These are phyloP conservation scores for Colletotrichum coccodes DNA, from an alignment of 2,329 filamentous ascomycete species.

Conservation along the genomic window DNA sequence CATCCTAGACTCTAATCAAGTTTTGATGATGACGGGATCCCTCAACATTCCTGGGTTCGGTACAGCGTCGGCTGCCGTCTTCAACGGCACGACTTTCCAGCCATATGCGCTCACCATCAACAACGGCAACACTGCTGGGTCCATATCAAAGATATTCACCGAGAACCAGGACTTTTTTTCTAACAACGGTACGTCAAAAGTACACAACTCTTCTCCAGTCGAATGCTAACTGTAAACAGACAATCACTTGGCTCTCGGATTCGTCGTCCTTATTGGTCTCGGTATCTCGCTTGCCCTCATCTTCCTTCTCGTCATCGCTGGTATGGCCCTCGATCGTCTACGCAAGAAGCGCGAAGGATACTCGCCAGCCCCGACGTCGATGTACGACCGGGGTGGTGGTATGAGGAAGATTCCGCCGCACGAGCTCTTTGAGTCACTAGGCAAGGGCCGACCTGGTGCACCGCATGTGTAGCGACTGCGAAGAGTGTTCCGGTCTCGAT, in stretches of 20 bases:
- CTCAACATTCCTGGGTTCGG: conserved; percentile 82
- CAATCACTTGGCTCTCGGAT: conserved; percentile 74
- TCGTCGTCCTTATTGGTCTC: conserved; percentile 83
- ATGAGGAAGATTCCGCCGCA: conserved; percentile 70
- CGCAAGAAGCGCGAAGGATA: conserved; percentile 85
- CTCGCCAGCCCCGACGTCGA: conserved; percentile 76
- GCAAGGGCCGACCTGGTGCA: conserved; percentile 57
- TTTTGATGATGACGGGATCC: conserved; percentile 85
- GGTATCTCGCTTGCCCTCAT: conserved; percentile 82
- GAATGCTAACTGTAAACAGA: conserved; percentile 45
- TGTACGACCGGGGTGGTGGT: conserved; percentile 68
- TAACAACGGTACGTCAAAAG: conserved; percentile 62
- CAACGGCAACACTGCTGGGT: conserved; percentile 72
- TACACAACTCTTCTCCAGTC: conserved; percentile 18
- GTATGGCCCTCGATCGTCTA: conserved; percentile 79
- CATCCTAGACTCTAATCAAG: conserved; percentile 73
- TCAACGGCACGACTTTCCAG: conserved; percentile 81
- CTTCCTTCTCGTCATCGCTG: conserved; percentile 79
- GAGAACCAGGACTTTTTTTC: conserved; percentile 83
- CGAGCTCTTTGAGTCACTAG: conserved; percentile 66
- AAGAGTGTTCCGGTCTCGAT: conserved; percentile 22
- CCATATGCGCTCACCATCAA: conserved; percentile 86
- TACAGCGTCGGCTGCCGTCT: conserved; percentile 85
- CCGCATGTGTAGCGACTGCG: conserved; percentile 58
- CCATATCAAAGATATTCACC: conserved; percentile 84